Conservation (phyloP, 768 basidiomycete genomes). For the Pulveroboletus frians region DNA sequence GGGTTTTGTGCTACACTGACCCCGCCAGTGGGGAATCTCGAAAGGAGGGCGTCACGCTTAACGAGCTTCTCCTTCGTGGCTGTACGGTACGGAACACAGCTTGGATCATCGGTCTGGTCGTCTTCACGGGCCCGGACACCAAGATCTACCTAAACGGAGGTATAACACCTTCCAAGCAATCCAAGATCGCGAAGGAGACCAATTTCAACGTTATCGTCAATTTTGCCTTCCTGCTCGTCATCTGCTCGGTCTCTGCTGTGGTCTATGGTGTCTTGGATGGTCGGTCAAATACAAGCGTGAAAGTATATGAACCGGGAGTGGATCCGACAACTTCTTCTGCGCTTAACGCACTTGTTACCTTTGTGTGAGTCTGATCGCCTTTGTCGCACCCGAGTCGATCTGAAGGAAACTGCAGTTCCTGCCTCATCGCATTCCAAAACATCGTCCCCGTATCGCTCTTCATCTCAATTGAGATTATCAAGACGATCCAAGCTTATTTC, state of each 20-base stretch:
- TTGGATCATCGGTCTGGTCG: constrained; percentile 93
- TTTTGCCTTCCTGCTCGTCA: constrained; percentile 68
- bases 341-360: constrained; percentile 81
- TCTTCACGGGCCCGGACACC: constrained; percentile 88
- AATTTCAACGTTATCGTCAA: constrained; percentile 98
- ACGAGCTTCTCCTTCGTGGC: constrained; percentile 88
- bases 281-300: constrained; percentile 55
- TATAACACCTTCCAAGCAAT: constrained; percentile 91
- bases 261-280: constrained; percentile 70
- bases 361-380: constrained; percentile 60
- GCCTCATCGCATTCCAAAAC: constrained; percentile 95
- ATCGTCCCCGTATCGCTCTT: constrained; percentile 94
- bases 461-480: constrained; percentile 97
- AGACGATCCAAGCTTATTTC: constrained; percentile 95
- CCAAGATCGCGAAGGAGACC: constrained; percentile 97
- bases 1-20: constrained; percentile 72
- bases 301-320: constrained; percentile 64
- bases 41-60: constrained; percentile 76
- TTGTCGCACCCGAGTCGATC: not conserved
- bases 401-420: constrained; percentile 51
- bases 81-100: constrained; percentile 84
- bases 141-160: constrained; percentile 93
- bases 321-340: constrained; percentile 56
- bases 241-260: constrained; percentile 75
- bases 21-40: constrained; percentile 45